A percentile compares a stretch with the other conserved stretches of the same genome.
Evolutionary conservation across 305 asterid species (phyloP).

Genomic region (Coffea humblotiana): DNA sequence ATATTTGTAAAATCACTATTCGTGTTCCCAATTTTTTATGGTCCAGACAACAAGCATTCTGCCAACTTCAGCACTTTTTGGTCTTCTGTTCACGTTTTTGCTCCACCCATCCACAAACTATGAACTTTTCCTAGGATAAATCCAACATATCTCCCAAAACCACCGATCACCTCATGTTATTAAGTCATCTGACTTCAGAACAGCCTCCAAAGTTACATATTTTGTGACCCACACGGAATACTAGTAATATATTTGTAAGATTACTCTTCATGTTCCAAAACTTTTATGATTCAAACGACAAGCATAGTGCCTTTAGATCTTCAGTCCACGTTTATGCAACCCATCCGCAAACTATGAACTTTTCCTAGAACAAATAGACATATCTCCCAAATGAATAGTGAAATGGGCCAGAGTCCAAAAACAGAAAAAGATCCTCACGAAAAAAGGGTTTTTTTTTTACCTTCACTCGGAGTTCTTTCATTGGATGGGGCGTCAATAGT

Average conservation of each 20-base stretch:
- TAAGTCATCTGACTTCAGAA: not conserved
- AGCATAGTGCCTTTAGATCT: not conserved
- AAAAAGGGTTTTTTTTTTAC: constrained; percentile 28
- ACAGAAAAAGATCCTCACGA: not conserved
- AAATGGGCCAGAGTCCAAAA: not conserved
- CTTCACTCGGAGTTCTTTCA: constrained; percentile 99
- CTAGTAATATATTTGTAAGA: not conserved
- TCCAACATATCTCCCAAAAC: not conserved
- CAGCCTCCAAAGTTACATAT: not conserved
- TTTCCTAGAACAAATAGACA: not conserved
- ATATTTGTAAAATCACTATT: not conserved
- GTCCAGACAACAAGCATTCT: not conserved
- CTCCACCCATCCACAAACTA: not conserved
- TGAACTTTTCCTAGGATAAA: not conserved
- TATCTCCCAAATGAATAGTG: not conserved
- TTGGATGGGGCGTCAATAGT: constrained; percentile 94
- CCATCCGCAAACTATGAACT: not conserved
- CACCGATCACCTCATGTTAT: not conserved
- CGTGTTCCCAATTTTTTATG: not conserved
- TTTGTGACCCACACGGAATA: not conserved
- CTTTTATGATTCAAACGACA: not conserved
- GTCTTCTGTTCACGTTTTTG: not conserved
- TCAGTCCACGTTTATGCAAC: not conserved
- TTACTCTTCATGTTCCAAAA: not conserved
- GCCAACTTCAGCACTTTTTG: not conserved